phyloP scores from a whole-genome alignment of 495 filamentous ascomycete genomes.

The Aspergillus mulundensis region DNA sequence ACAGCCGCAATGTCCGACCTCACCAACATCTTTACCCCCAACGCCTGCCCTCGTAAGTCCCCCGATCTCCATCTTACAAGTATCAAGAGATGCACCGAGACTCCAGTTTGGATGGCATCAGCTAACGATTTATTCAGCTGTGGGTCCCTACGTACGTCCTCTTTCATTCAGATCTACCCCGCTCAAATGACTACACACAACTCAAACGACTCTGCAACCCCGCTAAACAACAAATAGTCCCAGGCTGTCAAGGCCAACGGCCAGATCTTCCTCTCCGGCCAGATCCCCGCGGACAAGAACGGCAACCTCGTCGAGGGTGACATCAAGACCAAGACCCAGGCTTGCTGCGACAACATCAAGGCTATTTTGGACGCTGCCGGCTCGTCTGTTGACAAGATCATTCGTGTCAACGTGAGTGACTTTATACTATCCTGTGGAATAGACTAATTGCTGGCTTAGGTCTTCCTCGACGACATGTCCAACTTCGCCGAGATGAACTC shows the following conservation, averaged over 20 bases:
- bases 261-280: constrained; percentile 88
- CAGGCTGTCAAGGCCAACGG: constrained; percentile 83
- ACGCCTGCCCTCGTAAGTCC: constrained; percentile 47
- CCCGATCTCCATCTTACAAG: background rate
- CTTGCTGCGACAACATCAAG: constrained; percentile 73
- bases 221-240: constrained; percentile 50
- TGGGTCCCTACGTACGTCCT: constrained; percentile 53
- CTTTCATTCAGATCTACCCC: constrained; percentile 1
- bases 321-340: constrained; percentile 71
- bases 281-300: constrained; percentile 74
- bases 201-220: no score
- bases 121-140: constrained; percentile 47
- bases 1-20: constrained; percentile 32
- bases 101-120: background rate
- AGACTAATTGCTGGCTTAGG: constrained; percentile 39
- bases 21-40: constrained; percentile 37
- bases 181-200: no score
- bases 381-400: constrained; percentile 65
- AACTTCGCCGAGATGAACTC: constrained; percentile 85
- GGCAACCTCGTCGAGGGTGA: constrained; percentile 72
- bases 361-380: constrained; percentile 75
- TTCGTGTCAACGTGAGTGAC: constrained; percentile 67
- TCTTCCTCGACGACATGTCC: constrained; percentile 82
- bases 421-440: no score
- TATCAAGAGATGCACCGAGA: background rate